Evolutionary conservation across 176 grass and related monocot genomes (phyloP).

Genomic region (Poa annua): DNA sequence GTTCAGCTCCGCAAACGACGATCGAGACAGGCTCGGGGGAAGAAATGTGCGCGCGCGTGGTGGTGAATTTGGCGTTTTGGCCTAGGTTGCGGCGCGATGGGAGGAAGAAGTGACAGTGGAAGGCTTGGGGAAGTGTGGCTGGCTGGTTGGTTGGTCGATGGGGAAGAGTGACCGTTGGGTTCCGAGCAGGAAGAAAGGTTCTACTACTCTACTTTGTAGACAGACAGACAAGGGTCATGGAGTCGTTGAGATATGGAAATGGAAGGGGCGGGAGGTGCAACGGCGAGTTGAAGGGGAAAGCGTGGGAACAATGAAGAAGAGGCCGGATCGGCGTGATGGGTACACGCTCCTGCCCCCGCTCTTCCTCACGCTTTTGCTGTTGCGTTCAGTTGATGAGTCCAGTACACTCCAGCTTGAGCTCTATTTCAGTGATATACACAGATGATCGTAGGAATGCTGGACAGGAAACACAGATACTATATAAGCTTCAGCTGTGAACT

Average conservation of each 20-base stretch:
- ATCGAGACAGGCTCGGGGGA: slow-evolving; percentile 12
- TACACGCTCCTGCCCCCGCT: not conserved
- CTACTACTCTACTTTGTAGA: slow-evolving; percentile 12
- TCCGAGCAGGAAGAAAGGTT: slow-evolving; percentile 9
- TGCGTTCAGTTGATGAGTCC: not conserved
- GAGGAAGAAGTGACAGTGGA: not conserved
- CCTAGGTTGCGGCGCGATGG: slow-evolving; percentile 16
- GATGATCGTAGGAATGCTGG: no score
- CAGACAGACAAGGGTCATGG: not conserved
- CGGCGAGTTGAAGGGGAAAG: slow-evolving; percentile 29
- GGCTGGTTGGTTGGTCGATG: slow-evolving; percentile 23
- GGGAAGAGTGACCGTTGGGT: slow-evolving; percentile 55
- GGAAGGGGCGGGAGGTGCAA: not conserved
- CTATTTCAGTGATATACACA: no score
- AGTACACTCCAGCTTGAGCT: not conserved
- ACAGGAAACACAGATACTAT: no score
- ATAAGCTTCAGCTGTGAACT: not conserved
- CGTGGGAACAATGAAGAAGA: slow-evolving; percentile 40
- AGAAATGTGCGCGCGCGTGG: not conserved
- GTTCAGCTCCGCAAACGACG: not conserved
- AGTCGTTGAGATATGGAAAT: slow-evolving; percentile 5
- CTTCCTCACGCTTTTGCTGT: not conserved
- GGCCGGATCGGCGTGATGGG: slow-evolving; percentile 35
- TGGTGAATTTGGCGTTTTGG: slow-evolving; percentile 38
- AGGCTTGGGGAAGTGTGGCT: not conserved